Percentiles rank a stretch among this genome's conserved stretches.
Evolutionary conservation across 345 rosid genomes (phyloP).

Genomic region (Microcos paniculata): DNA sequence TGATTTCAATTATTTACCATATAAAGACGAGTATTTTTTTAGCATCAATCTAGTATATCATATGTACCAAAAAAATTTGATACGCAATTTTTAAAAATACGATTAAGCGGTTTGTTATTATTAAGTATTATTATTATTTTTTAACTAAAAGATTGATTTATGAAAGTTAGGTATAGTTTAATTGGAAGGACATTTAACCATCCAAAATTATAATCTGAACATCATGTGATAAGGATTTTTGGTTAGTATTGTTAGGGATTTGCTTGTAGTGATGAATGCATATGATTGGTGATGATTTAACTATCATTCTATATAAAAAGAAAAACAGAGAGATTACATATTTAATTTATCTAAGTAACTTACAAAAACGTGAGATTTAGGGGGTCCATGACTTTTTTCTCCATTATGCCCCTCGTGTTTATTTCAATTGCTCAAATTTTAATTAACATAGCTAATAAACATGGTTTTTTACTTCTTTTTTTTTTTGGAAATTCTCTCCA

Average conservation of each 20-base stretch:
- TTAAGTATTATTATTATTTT: neutral
- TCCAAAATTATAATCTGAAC: neutral
- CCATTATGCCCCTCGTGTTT: neutral
- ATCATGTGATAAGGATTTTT: constrained; percentile 4
- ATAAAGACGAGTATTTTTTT: neutral
- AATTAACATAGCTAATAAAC: too few relatives aligned
- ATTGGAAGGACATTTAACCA: neutral
- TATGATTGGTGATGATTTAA: constrained; percentile 14
- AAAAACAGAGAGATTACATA: constrained; percentile 5
- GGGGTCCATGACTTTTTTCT: constrained; percentile 6
- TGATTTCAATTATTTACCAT: neutral
- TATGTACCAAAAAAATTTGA: neutral
- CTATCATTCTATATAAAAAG: neutral
- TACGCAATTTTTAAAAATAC: too few relatives aligned
- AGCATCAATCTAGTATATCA: neutral
- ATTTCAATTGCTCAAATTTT: neutral
- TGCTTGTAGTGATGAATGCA: neutral
- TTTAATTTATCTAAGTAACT: constrained; percentile 5
- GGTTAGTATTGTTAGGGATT: neutral
- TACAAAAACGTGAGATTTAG: constrained; percentile 11
- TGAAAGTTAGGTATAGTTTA: neutral
- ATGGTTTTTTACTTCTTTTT: too few relatives aligned
- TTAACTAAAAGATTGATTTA: neutral
- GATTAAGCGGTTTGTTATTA: neutral
- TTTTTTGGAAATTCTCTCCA: neutral